Evolutionary conservation across 2,329 filamentous ascomycete genomes (phyloP), one percentile per base, ranked within the genome.

Genomic region (Geosmithia morbida): DNA sequence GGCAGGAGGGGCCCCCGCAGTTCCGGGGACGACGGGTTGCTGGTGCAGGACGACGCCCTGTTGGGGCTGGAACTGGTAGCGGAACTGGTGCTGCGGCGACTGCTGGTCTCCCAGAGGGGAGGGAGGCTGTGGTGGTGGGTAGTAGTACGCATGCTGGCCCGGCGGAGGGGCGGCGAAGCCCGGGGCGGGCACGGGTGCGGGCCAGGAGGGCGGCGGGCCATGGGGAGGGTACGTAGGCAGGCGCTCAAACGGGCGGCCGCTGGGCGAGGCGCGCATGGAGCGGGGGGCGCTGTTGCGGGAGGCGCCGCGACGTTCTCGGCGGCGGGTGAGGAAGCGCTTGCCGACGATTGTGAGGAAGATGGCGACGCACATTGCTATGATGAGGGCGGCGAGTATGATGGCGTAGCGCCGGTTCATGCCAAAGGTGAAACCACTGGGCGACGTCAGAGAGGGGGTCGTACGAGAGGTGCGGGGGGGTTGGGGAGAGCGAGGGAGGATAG

Each of bases 391-490:
- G n/a, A 77, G 66, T 33, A 70, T 62, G 54, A 66, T 69, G 51
- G 70, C 64, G 49, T 67, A 70, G 43, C 58, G 59, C n/a, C 64
- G 54, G 47, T 72, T 71, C 14, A 70, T 61, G 2, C 77, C 75
- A 46, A 81, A 71, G 0, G 67, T 66, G 56, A 81, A 79, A 20
- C 79, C 79, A 5, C 73, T 77, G 22, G 22, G 22, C 45, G 11
- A 29, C 5, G 19, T 11, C 14, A 29, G 7, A 8, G 18, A 13
- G 20, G 11, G 29, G 10, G 18, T 14, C n/a, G 6, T 7, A 26
- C 2, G 7, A 17, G 3, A 3, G 16, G 17, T 10, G 46, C 43
- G 16, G 8, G 18, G 10, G 19, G 42, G 22, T 19, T 7, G 3
- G 5, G 20, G 30, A n/a, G n/a, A 10, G 2, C 42, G 30, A 26